Conservation (phyloP, 1,139 yeast genomes). For the Neolecta irregularis region DNA sequence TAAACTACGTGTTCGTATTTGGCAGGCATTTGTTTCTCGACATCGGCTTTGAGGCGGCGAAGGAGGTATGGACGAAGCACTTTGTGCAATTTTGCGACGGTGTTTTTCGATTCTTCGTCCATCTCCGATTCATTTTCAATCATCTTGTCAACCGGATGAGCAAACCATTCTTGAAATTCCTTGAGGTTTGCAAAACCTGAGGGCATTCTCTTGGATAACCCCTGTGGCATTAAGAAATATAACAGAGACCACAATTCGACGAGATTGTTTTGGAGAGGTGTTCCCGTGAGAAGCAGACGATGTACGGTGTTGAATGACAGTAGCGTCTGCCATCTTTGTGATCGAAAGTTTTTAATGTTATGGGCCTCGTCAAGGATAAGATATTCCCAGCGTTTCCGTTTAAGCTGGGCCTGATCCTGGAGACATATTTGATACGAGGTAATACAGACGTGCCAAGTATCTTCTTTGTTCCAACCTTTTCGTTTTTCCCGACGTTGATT, state of each 20-base stretch:
- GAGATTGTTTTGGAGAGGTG: conserved; percentile 82
- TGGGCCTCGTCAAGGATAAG: conserved; percentile 98
- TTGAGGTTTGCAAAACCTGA: conserved; percentile 92
- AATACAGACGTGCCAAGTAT: conserved; percentile 90
- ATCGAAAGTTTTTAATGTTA: conserved; percentile 87
- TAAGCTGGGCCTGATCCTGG: conserved; percentile 88
- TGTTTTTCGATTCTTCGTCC: conserved; percentile 57
- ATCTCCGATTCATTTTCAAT: conserved; percentile 59
- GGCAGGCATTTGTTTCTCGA: conserved; percentile 97
- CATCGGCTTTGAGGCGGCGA: conserved; percentile 87
- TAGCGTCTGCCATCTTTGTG: conserved; percentile 93
- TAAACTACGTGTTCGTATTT: conserved; percentile 89
- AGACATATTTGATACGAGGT: conserved; percentile 93
- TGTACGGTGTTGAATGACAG: conserved; percentile 85
- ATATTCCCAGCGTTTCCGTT: conserved; percentile 85
- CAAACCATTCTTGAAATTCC: conserved; percentile 97
- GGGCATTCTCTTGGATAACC: conserved; percentile 55
- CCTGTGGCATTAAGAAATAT: conserved; percentile 84
- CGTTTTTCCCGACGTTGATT: conserved; percentile 92
- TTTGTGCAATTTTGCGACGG: conserved; percentile 81
- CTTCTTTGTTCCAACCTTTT: conserved; percentile 94
- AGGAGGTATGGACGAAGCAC: conserved; percentile 82
- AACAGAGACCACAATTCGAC: conserved; percentile 72
- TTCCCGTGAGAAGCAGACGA: conserved; percentile 78
- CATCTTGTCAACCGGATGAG: conserved; percentile 84